Evolutionary conservation across 768 basidiomycete species (phyloP).

Genomic region (Rubroboletus satanas): DNA sequence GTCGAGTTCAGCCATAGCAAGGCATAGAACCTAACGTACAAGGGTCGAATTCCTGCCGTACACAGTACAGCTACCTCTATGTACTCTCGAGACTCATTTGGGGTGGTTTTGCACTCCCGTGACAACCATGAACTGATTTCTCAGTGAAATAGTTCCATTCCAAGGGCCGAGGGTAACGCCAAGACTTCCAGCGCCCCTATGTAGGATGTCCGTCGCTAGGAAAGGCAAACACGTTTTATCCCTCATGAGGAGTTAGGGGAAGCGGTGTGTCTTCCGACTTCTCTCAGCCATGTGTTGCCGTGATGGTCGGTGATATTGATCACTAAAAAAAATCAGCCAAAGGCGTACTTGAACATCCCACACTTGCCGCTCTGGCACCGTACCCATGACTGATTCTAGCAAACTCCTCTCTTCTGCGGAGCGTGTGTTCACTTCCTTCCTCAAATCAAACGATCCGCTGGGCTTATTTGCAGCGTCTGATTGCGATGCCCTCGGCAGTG

Average conservation of each 20-base stretch:
- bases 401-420: neutral
- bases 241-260: neutral
- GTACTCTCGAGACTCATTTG: neutral
- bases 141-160: neutral
- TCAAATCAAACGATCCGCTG: constrained; percentile 20
- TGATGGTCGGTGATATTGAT: neutral
- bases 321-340: neutral
- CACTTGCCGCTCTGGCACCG: neutral
- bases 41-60: neutral
- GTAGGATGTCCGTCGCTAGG: neutral
- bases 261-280: neutral
- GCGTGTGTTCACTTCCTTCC: constrained; percentile 7
- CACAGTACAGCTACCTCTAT: neutral
- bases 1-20: constrained; percentile 19
- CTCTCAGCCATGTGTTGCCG: neutral
- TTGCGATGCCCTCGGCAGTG: constrained; percentile 16
- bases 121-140: neutral
- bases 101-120: neutral
- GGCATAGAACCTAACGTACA: neutral
- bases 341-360: neutral
- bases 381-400: constrained; percentile 7
- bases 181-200: neutral
- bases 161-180: no score
- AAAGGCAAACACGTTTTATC: constrained; percentile 13
- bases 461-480: constrained; percentile 12